Evolutionary conservation across 108 stramenopile species (phyloP), one percentile per base, ranked within the genome.

Genomic region (Fistulifera solaris): DNA sequence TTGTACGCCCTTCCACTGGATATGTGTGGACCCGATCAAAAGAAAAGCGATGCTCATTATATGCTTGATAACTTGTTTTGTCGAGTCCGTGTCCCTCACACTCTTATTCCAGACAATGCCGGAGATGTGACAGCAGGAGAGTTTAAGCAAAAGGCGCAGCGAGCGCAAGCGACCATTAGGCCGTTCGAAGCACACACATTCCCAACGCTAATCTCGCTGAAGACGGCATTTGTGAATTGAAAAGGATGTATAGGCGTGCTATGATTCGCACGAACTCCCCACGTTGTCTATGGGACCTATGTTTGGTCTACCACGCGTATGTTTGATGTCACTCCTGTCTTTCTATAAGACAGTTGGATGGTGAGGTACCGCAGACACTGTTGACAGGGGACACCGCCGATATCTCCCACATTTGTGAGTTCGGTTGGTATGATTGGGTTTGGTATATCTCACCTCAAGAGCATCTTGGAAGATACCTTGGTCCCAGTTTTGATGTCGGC

Each of bases 371-470:
- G 0, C 49, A 66, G 28, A 53, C 54, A 0, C 21, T 66, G n/a
- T 27, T 74, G n/a, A 23, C 44, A 0, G 68, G 76, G 10, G 61
- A 63, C 0, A 70, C 72, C 1, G 46, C 72, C 8, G 72, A 78
- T 28, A 78, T 78, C 16, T 61, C 63, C 16, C 60, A 61, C 14
- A 56, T 63, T 3, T 31, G 48, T 17, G 56, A 68, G 42, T 68
- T 69, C 48, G 65, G 42, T 3, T 75, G 48, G 46, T 71, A 70
- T 59, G 56, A 68, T 6, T 76, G 66, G 58, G 61, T 71, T 0
- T 62, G 40, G 46, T 61, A 52, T 27, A 3, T 17, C 22, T 28
- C 35, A n/a, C 17, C 58, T 14, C 2, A 5, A 31, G 27, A 49
- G n/a, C 24, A 18, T 10, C 27, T 71, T 47, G 63, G 69, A 12